Evolutionary conservation across 805 yeast species (phyloP).

Genomic region (Pichia membranifaciens): DNA sequence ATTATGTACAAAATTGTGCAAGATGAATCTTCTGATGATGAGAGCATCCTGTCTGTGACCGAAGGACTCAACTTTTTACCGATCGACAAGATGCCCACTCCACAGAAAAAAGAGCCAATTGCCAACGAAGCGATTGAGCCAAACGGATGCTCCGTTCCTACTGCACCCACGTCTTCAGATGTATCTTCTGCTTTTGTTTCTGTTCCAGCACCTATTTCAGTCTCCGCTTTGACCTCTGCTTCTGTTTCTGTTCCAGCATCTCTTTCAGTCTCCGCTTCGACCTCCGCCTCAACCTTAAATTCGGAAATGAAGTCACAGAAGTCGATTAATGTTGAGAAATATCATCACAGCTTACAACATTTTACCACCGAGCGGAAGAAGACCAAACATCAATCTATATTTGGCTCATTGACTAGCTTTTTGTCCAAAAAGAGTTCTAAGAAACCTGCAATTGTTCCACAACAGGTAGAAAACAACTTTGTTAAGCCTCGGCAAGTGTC

Average conservation of each 20-base stretch:
- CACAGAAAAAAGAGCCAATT: background rate
- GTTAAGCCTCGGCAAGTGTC: background rate
- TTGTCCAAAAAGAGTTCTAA: conserved; percentile 2
- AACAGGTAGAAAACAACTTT: background rate
- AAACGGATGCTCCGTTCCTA: no score
- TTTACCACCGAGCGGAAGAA: conserved; percentile 4
- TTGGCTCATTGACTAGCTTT: conserved; percentile 13
- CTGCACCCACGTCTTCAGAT: no score
- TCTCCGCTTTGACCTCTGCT: no score
- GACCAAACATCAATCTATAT: conserved; percentile 24
- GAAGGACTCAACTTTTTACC: background rate
- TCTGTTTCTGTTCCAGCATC: no score
- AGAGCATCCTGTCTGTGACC: background rate
- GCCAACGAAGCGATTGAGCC: no score
- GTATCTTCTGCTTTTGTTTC: no score
- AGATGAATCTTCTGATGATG: conserved; percentile 9
- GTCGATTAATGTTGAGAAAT: conserved; percentile 1
- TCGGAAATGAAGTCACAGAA: background rate
- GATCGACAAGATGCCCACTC: conserved; percentile 1
- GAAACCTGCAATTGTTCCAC: conserved; percentile 1
- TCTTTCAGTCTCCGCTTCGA: no score
- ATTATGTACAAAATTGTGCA: conserved; percentile 6
- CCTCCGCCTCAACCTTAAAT: no score
- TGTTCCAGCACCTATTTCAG: no score
- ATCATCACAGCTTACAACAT: conserved; percentile 4